Base-by-base conservation (phyloP, 192 early-diverging fungal species). In the Backusella australiensis region DNA sequence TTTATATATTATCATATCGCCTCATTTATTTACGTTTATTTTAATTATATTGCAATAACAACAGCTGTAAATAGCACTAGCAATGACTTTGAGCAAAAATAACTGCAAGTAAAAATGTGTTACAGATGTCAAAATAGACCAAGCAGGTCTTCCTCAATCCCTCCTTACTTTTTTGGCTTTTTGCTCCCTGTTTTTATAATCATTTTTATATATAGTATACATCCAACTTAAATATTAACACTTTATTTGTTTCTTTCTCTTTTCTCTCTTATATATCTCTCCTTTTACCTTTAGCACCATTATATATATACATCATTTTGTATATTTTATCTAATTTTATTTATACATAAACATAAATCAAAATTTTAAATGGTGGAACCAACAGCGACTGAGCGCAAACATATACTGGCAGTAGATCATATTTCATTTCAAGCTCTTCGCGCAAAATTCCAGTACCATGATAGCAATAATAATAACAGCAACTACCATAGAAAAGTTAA, bases 91-190 rank as follows among this genome's bases (percentile, higher is more conserved):
- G 26, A 63, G 26, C 9, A 63, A 9, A 63, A 4, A 63, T 29
- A 63, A 63, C 56, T 63, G 56, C 56, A 63, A 29, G 56, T 29
- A 63, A 26, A 63, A 63, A 23, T 59, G 23, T 59, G 23, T 26
- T 63, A 63, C 56, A 63, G 56, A 63, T 63, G 53, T 59, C 53
- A 59, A 59, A 59, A 59, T 23, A 59, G 53, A 59, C 53, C 53
- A 59, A 59, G 53, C 53, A 59, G 53, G 53, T 23, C 53, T 21
- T 59, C 9, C 26, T 59, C 9, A 59, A 23, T 26, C 53, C 53
- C 23, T 59, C 23, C 23, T 59, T 59, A 23, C 23, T 59, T 59
- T 53, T 59, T 59, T 23, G 53, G 21, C 23, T 59, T 59, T 59
- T 59, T 23, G 21, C 53, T 59, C 53, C 53, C 23, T 59, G 53